Evolutionary conservation across 1,284 basidiomycete species (phyloP).

Genomic region (Exobasidium cylindrosporum): DNA sequence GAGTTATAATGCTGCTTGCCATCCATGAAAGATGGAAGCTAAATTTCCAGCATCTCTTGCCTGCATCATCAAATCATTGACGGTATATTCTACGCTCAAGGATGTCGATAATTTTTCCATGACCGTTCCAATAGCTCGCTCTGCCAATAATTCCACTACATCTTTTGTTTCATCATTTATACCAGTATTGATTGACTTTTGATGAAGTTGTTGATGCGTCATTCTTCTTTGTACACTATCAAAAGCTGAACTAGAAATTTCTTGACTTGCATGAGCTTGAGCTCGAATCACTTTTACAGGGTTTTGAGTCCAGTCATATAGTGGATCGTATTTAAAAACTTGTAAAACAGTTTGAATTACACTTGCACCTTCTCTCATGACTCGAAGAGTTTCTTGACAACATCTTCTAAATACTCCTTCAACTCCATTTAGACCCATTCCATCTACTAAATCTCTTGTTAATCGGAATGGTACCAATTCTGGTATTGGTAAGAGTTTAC

Average conservation of each 20-base stretch:
- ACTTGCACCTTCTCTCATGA: slow-evolving; percentile 77
- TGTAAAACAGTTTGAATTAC: slow-evolving; percentile 91
- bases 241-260: background rate
- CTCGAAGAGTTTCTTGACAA: slow-evolving; percentile 87
- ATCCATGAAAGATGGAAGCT: slow-evolving; percentile 67
- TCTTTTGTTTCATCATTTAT: slow-evolving; percentile 28
- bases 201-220: slow-evolving; percentile 33
- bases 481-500: slow-evolving; percentile 74
- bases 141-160: slow-evolving; percentile 77
- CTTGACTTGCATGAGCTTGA: slow-evolving; percentile 21
- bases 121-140: slow-evolving; percentile 67
- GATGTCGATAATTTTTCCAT: slow-evolving; percentile 71
- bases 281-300: slow-evolving; percentile 39
- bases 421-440: slow-evolving; percentile 83
- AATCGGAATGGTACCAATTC: slow-evolving; percentile 92
- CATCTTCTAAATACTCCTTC: slow-evolving; percentile 93
- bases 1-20: slow-evolving; percentile 9
- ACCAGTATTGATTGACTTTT: slow-evolving; percentile 13
- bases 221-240: slow-evolving; percentile 43
- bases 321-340: slow-evolving; percentile 93
- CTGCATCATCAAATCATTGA: slow-evolving; percentile 87
- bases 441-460: slow-evolving; percentile 89
- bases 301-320: slow-evolving; percentile 72
- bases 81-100: slow-evolving; percentile 84
- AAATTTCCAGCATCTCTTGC: slow-evolving; percentile 77